Evolutionary conservation across 495 filamentous ascomycete genomes (phyloP).

Genomic region (Penicillium longicatenatum): DNA sequence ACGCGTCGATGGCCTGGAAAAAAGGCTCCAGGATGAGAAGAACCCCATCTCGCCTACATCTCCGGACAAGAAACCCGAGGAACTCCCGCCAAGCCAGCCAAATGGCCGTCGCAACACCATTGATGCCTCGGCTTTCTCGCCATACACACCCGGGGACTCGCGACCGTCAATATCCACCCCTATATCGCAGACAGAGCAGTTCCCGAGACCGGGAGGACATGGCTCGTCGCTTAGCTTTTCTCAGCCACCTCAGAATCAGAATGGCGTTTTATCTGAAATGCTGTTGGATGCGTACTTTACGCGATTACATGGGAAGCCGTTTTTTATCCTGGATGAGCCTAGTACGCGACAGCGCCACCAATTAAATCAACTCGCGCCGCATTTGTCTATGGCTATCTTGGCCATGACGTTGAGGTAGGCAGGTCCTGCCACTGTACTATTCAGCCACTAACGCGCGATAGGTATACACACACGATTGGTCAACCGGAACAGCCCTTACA

Average conservation of each 20-base stretch:
- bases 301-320: constrained; percentile 76
- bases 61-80: constrained; percentile 22
- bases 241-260: constrained; percentile 32
- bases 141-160: constrained; percentile 16
- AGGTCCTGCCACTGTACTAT: neutral
- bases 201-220: constrained; percentile 13
- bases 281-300: constrained; percentile 77
- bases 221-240: constrained; percentile 9
- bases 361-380: constrained; percentile 62
- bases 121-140: constrained; percentile 19
- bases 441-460: constrained; percentile 16
- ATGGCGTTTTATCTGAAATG: constrained; percentile 51
- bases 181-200: constrained; percentile 16
- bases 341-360: constrained; percentile 66
- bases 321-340: constrained; percentile 73
- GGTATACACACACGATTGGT: constrained; percentile 63
- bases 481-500: constrained; percentile 60
- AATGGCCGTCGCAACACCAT: constrained; percentile 26
- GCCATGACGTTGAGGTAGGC: constrained; percentile 69
- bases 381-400: constrained; percentile 69
- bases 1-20: constrained; percentile 81
- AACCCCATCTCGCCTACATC: constrained; percentile 53
- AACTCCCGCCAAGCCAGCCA: constrained; percentile 15
- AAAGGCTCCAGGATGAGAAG: constrained; percentile 69
- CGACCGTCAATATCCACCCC: constrained; percentile 12